Evolutionary conservation across 2,329 filamentous ascomycete genomes (phyloP).

Genomic region (Nemania sp.): DNA sequence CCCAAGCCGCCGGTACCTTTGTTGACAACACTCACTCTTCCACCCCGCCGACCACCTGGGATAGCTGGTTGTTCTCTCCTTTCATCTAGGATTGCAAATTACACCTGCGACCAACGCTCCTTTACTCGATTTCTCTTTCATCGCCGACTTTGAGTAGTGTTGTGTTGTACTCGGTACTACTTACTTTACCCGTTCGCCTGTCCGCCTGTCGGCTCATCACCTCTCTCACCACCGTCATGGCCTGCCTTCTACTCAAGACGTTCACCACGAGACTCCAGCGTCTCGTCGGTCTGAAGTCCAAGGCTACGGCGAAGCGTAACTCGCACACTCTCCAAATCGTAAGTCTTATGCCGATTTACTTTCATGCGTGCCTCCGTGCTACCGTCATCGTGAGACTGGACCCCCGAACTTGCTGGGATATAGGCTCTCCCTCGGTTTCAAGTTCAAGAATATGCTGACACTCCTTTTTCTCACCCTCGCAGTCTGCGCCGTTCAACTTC

Average conservation of each 20-base stretch:
- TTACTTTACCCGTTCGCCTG: neutral
- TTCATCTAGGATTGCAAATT: constrained; percentile 3
- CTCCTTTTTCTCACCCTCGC: neutral
- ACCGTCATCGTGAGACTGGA: neutral
- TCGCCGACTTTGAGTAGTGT: neutral
- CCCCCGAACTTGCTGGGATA: neutral
- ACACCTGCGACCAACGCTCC: neutral
- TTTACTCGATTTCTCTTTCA: constrained; percentile 3
- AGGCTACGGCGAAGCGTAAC: constrained; percentile 27
- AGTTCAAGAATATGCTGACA: constrained; percentile 11
- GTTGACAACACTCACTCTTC: constrained; percentile 5
- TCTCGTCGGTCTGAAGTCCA: constrained; percentile 33
- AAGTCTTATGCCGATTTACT: constrained; percentile 16
- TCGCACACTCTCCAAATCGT: constrained; percentile 35
- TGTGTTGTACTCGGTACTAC: neutral
- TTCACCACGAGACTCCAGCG: constrained; percentile 35
- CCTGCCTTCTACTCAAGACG: constrained; percentile 31
- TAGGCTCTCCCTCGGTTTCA: neutral
- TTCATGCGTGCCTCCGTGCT: neutral
- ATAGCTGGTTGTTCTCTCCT: neutral
- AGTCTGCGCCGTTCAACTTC: constrained; percentile 65
- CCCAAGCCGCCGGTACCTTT: constrained; percentile 8
- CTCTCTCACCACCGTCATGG: constrained; percentile 16
- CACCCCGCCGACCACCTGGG: neutral
- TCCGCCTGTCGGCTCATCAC: neutral